These are phyloP conservation scores for Fusarium bactridioides DNA, from an alignment of 2,329 filamentous ascomycete genomes.

Conservation along the genomic window DNA sequence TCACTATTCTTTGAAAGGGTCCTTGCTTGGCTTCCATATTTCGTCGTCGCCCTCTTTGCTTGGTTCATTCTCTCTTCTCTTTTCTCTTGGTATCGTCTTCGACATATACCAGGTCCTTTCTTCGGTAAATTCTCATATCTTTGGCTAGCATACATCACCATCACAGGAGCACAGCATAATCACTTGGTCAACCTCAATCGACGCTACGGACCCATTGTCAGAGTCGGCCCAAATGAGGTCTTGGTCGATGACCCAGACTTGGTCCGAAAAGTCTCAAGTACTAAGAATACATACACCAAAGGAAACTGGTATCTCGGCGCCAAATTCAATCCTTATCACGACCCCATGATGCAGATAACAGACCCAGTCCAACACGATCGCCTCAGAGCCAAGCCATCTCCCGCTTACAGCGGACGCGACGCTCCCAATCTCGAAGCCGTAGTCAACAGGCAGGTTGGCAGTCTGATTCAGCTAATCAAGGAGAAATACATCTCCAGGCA, in stretches of 20 bases:
- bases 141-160: neutral
- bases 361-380: neutral
- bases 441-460: neutral
- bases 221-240: neutral
- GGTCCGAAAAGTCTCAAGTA: neutral
- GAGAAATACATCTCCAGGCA: neutral
- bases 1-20: neutral
- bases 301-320: neutral
- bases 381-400: neutral
- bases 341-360: neutral
- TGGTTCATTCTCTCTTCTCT: neutral
- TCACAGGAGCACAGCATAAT: neutral
- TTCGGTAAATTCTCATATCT: neutral
- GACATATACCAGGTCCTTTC: neutral
- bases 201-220: neutral
- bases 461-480: neutral
- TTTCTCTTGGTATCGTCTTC: neutral
- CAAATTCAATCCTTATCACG: neutral
- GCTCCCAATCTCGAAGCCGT: neutral
- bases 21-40: neutral
- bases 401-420: neutral
- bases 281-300: neutral
- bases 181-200: neutral
- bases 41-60: neutral
- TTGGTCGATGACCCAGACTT: neutral